Conservation (phyloP, 148 eudicot genomes). For the Polygonum aviculare region DNA sequence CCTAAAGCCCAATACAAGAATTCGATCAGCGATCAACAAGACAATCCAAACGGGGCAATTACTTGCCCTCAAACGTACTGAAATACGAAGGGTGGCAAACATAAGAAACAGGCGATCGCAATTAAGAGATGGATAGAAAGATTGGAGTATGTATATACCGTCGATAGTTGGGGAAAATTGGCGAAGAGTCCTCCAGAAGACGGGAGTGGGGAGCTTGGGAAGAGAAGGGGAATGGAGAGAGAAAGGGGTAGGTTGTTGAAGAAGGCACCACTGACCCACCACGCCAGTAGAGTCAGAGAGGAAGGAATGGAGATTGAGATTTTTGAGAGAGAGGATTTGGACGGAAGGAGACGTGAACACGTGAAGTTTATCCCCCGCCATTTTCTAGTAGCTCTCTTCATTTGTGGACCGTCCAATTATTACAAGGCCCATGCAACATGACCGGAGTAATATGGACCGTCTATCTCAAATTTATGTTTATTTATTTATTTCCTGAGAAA, state of each 20-base stretch:
- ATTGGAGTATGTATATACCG: neutral
- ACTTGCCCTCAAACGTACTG: neutral
- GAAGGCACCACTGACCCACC: slow-evolving; percentile 3
- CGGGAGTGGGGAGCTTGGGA: neutral
- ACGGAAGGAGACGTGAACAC: neutral
- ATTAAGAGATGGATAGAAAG: neutral
- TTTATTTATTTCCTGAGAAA: neutral
- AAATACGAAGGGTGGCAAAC: neutral
- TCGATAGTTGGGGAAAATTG: neutral
- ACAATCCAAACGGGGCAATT: neutral
- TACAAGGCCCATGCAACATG: neutral
- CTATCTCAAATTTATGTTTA: neutral
- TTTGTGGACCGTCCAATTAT: slow-evolving; percentile 1
- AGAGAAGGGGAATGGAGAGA: neutral
- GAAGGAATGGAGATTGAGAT: neutral
- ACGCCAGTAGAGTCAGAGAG: neutral
- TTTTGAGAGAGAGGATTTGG: neutral
- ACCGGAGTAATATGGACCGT: neutral
- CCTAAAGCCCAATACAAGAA: neutral
- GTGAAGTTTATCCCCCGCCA: slow-evolving; percentile 5
- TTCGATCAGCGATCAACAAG: neutral
- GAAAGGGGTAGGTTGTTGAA: slow-evolving; percentile 5
- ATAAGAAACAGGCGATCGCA: neutral
- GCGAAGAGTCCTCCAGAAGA: neutral
- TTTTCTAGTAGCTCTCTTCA: neutral